Conservation (phyloP, 345 rosid genomes). For the Gossypium longicalyx region DNA sequence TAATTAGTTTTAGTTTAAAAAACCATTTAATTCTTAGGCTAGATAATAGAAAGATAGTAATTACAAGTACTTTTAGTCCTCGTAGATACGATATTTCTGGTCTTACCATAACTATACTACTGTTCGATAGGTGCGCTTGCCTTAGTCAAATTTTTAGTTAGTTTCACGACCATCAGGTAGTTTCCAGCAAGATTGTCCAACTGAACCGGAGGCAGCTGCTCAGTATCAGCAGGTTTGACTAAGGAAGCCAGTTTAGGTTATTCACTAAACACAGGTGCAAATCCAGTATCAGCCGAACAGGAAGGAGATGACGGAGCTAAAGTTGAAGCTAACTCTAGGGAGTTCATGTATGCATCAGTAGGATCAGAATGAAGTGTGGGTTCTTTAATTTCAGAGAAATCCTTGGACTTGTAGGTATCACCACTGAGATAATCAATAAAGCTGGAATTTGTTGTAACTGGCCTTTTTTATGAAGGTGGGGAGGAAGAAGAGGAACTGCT, state of each 20-base stretch:
- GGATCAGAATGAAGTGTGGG: constrained; percentile 30
- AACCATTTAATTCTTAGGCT: too few relatives aligned
- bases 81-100: too few relatives aligned
- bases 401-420: constrained; percentile 60
- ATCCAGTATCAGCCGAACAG: constrained; percentile 14
- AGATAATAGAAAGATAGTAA: too few relatives aligned
- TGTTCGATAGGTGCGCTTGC: too few relatives aligned
- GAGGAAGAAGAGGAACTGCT: constrained; percentile 64
- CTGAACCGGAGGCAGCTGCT: constrained; percentile 66
- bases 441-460: constrained; percentile 46
- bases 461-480: constrained; percentile 83
- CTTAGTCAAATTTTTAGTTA: too few relatives aligned
- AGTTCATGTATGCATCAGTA: constrained; percentile 27
- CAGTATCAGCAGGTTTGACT: constrained; percentile 30
- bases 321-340: constrained; percentile 38
- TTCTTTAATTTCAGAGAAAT: constrained; percentile 29
- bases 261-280: constrained; percentile 28
- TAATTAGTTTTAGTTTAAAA: too few relatives aligned
- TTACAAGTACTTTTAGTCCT: too few relatives aligned
- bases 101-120: too few relatives aligned
- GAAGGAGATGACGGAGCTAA: constrained; percentile 24
- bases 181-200: constrained; percentile 46
- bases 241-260: constrained; percentile 41
- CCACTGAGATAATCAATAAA: constrained; percentile 83
- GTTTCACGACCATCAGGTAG: too few relatives aligned